Percentiles rank a stretch among this genome's conserved stretches.
These are phyloP conservation scores for Talaromyces sp. DNA, from an alignment of 2,329 filamentous ascomycete genomes.

Conservation along the genomic window DNA sequence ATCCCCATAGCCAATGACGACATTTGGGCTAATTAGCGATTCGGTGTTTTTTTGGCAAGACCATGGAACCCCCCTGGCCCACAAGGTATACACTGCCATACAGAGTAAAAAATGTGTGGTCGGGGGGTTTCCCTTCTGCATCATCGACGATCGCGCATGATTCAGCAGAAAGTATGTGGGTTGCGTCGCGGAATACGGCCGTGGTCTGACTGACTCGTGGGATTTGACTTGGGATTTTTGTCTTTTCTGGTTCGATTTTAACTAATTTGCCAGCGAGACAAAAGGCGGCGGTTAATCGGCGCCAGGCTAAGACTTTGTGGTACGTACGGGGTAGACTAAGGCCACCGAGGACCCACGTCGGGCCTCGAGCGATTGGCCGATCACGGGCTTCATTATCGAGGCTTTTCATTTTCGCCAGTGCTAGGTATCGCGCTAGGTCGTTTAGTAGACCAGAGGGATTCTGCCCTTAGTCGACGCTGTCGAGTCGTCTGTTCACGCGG, in stretches of 20 bases:
- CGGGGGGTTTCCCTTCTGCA: background rate
- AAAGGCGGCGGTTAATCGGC: background rate
- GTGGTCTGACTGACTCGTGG: background rate
- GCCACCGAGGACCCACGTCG: background rate
- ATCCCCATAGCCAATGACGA: background rate
- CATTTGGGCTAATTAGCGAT: background rate
- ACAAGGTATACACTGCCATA: background rate
- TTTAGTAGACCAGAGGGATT: background rate
- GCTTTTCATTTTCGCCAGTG: too few relatives aligned
- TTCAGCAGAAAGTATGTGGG: background rate
- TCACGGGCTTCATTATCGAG: background rate
- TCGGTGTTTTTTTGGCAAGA: background rate
- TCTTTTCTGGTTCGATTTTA: background rate
- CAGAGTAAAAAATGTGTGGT: background rate
- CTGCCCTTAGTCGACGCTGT: background rate
- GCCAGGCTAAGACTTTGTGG: background rate
- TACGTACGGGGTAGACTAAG: background rate
- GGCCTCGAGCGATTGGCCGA: background rate
- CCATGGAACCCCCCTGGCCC: background rate
- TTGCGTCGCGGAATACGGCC: background rate
- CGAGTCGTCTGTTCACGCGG: background rate
- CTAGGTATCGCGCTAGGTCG: too few relatives aligned
- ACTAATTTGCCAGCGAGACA: background rate
- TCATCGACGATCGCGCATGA: too few relatives aligned
- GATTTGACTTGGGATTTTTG: background rate